Evolutionary conservation across 495 filamentous ascomycete genomes (phyloP).

Genomic region (Monascus purpureus): DNA sequence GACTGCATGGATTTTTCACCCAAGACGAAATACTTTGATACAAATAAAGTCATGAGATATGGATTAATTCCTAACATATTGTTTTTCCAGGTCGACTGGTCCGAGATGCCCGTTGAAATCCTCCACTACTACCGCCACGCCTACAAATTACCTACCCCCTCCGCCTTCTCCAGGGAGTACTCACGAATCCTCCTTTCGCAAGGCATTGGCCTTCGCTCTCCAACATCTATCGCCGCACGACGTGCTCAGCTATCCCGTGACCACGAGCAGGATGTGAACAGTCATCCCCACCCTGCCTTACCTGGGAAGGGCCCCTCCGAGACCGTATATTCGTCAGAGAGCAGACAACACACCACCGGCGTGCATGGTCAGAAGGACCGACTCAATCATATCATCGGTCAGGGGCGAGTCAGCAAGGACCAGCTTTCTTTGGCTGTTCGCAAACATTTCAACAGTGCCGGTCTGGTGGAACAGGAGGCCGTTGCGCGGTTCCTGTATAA

Average conservation of each 20-base stretch:
- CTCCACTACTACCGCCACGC: slow-evolving; percentile 71
- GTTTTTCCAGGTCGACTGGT: slow-evolving; percentile 54
- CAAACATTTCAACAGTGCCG: slow-evolving; percentile 81
- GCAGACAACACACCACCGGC: neutral
- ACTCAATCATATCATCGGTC: slow-evolving; percentile 22
- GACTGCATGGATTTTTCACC: neutral
- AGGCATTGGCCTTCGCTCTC: slow-evolving; percentile 48
- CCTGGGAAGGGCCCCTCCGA: neutral
- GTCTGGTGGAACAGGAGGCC: slow-evolving; percentile 74
- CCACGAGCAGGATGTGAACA: neutral
- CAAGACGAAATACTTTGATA: neutral
- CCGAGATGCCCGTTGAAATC: slow-evolving; percentile 52
- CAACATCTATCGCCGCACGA: slow-evolving; percentile 30
- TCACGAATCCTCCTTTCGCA: slow-evolving; percentile 58
- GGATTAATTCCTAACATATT: slow-evolving; percentile 4
- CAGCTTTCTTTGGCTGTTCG: slow-evolving; percentile 69
- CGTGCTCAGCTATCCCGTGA: slow-evolving; percentile 14
- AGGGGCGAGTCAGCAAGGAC: slow-evolving; percentile 56
- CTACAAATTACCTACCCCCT: slow-evolving; percentile 57
- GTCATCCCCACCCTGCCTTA: neutral
- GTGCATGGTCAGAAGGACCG: neutral
- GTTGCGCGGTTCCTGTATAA: slow-evolving; percentile 82
- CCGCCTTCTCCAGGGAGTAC: slow-evolving; percentile 54
- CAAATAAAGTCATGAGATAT: too few species aligned
- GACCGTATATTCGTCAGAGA: neutral